Evolutionary conservation across 257 asterid genomes (phyloP), one percentile per base, ranked within the genome.

Genomic region (Capsicum rhomboideum): DNA sequence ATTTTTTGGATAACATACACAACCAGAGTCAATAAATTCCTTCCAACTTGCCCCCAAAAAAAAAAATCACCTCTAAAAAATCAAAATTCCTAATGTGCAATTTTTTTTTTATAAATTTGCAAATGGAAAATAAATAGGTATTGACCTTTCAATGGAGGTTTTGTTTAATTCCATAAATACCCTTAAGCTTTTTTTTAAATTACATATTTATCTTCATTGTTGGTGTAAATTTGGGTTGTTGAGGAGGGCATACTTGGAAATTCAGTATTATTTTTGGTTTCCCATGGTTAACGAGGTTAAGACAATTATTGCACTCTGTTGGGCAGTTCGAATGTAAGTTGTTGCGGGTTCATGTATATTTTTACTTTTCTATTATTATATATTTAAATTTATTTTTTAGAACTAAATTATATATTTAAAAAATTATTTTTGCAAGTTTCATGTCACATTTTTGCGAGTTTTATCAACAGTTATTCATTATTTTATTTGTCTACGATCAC

Each of bases 1-100:
- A 55, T 68, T 82, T 63, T 82, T 64, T 42, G 89, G 89, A 84
- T 85, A 82, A 83, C 87, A 85, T 40, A 82, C 75, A 75, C 20
- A 50, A 66, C 55, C 82, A 79, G 31, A 50, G 83, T 53, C 91
- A 87, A 67, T 64, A 40, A 66, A 66, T 82, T 42, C 63, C 16
- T 50, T 9, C 26, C 61, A 75, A 49, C 81, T 75, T 75, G 81
- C 42, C 40, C 37, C 49, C 17, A 66, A 67, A 46, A 74, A 44
- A 12, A 46, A 74, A 21, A 21, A 74, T 26, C 71, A 63, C 40
- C 71, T 63, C 71, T 63, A n/a, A n/a, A n/a, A n/a, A n/a, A n/a
- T n/a, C 23, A 14, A 79, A 54, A 80, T 59, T 80, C 79, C 79
- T 82, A 40, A 23, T 34, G 37, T 34, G 37, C 37, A 34, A 34